Conservation (phyloP, 2,329 filamentous ascomycete genomes). For the Thielaviopsis ethacetica region DNA sequence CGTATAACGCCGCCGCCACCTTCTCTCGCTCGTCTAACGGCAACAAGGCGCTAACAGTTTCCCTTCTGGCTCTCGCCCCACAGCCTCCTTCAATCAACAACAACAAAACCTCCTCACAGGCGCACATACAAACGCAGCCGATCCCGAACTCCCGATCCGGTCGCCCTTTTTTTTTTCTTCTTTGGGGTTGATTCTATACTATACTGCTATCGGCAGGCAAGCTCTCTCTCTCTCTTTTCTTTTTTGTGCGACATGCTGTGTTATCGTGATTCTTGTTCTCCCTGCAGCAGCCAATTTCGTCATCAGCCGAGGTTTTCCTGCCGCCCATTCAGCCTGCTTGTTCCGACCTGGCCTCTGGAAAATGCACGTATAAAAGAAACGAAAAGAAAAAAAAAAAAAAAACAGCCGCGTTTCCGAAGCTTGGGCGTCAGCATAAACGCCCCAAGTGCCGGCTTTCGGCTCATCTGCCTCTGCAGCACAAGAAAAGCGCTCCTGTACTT, state of each 20-base stretch:
- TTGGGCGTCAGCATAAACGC: neutral
- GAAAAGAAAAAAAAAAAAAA: neutral
- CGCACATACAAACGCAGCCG: neutral
- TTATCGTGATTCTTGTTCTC: neutral
- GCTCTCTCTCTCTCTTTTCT: neutral
- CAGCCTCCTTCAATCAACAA: neutral
- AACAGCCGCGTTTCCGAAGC: neutral
- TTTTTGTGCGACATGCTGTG: neutral
- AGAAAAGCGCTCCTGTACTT: neutral
- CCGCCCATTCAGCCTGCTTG: neutral
- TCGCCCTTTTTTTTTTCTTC: neutral
- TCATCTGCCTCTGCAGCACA: neutral
- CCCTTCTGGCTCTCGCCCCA: neutral
- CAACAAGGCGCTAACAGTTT: neutral
- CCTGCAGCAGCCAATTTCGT: neutral
- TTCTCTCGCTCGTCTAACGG: neutral
- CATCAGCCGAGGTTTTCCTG: neutral
- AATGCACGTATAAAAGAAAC: neutral
- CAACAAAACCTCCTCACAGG: too few species aligned
- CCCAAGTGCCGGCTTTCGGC: neutral
- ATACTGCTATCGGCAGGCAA: neutral
- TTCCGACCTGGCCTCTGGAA: neutral
- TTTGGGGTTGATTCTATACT: too few species aligned
- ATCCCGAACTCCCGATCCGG: constrained; percentile 1
- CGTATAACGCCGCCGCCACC: neutral